phyloP scores from a whole-genome alignment of 2,329 filamentous ascomycete genomes.

The Truncatella angustata region DNA sequence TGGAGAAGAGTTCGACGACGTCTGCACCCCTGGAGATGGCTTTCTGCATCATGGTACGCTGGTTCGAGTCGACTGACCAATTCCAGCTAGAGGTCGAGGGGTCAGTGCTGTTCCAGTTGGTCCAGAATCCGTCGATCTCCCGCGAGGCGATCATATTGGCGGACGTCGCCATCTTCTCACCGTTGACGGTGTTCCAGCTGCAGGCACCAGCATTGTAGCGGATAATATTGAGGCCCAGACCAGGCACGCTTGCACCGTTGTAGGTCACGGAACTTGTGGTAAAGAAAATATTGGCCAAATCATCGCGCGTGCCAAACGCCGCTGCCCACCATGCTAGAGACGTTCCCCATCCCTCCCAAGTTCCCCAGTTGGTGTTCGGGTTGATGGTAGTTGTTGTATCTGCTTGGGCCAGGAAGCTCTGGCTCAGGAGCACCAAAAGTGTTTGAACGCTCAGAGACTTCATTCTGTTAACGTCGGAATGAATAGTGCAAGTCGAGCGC shows the following conservation, averaged over 20 bases:
- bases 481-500: no score
- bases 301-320: conserved; percentile 37
- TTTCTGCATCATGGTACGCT: conserved; percentile 37
- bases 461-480: no score
- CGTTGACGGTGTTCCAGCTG: conserved; percentile 32
- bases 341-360: conserved; percentile 43
- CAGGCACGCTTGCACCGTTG: conserved; percentile 30
- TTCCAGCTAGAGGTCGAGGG: conserved; percentile 35
- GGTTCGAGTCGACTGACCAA: conserved; percentile 38
- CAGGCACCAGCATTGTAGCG: conserved; percentile 42
- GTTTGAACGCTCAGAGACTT: not conserved
- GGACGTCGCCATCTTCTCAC: conserved; percentile 33
- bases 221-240: conserved; percentile 40
- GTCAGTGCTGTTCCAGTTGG: conserved; percentile 32
- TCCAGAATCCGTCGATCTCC: conserved; percentile 40
- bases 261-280: conserved; percentile 28
- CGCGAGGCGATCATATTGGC: conserved; percentile 35
- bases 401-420: conserved; percentile 12
- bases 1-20: conserved; percentile 43
- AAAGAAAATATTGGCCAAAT: conserved; percentile 41
- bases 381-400: conserved; percentile 31
- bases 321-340: conserved; percentile 44
- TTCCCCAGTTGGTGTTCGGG: conserved; percentile 33
- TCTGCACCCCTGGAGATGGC: conserved; percentile 34
- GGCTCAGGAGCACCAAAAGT: not conserved